phyloP scores from a whole-genome alignment of 2,329 filamentous ascomycete genomes.

The Aspergillus felis region DNA sequence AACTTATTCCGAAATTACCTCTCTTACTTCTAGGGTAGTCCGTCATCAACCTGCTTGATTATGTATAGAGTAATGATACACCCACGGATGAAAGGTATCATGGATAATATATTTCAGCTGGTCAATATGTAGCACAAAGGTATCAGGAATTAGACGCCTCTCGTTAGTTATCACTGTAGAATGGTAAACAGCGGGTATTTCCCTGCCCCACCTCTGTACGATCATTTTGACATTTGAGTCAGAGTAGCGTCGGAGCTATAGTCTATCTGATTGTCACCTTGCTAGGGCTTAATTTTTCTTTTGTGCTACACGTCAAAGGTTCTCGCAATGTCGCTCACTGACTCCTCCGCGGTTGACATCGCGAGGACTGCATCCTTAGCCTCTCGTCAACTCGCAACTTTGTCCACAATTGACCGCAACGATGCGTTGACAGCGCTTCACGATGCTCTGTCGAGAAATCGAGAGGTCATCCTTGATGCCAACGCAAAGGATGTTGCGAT shows the following conservation, averaged over 20 bases:
- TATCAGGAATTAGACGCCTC: neutral
- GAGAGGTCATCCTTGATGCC: conserved; percentile 74
- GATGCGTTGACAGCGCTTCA: conserved; percentile 80
- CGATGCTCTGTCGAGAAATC: conserved; percentile 64
- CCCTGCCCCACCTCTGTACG: neutral
- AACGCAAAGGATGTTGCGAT: conserved; percentile 78
- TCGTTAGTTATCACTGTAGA: neutral
- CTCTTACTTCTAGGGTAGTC: neutral
- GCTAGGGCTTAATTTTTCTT: neutral
- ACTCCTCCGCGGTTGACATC: conserved; percentile 72
- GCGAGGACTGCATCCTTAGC: conserved; percentile 75
- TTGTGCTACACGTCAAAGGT: neutral
- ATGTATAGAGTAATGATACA: neutral
- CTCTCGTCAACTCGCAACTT: conserved; percentile 76
- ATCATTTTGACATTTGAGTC: neutral
- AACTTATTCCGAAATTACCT: neutral
- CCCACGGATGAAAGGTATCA: no score
- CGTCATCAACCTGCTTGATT: neutral
- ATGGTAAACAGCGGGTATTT: neutral
- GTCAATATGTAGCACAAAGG: neutral
- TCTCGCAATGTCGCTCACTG: conserved; percentile 76
- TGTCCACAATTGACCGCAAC: conserved; percentile 74
- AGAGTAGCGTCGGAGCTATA: neutral
- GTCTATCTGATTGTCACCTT: neutral
- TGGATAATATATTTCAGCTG: neutral